phyloP scores from a whole-genome alignment of 352 stramenopile genomes.

The Pythium chondricola region DNA sequence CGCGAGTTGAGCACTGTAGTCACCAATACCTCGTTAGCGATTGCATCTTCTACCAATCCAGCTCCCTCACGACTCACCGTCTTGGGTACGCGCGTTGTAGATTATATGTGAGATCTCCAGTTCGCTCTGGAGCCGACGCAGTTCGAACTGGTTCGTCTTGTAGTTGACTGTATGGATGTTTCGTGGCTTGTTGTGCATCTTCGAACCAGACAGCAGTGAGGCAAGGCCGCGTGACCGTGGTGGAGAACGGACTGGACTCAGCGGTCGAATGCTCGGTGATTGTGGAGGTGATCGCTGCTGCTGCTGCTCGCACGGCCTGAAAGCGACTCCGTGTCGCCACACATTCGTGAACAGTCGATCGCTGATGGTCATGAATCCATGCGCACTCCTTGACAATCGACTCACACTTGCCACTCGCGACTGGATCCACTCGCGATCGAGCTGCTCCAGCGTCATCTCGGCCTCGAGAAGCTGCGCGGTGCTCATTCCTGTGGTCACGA shows the following conservation, averaged over 20 bases:
- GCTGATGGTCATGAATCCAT: background rate
- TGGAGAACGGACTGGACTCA: too few species aligned
- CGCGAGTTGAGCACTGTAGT: conserved; percentile 11
- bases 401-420: background rate
- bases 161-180: too few species aligned
- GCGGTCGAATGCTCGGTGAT: too few species aligned
- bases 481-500: conserved; percentile 23
- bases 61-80: too few species aligned
- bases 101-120: background rate
- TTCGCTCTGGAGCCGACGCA: too few species aligned
- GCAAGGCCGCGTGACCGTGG: too few species aligned
- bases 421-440: background rate
- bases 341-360: conserved; percentile 13
- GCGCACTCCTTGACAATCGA: background rate
- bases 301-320: too few species aligned
- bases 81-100: too few species aligned
- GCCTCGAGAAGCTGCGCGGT: conserved; percentile 53
- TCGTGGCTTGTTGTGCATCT: too few species aligned
- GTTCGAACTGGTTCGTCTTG: too few species aligned
- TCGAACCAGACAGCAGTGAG: too few species aligned
- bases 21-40: background rate
- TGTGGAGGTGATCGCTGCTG: too few species aligned
- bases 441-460: conserved; percentile 33
- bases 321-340: conserved; percentile 16
- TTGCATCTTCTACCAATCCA: background rate